Evolutionary conservation across 2,329 filamentous ascomycete species (phyloP).

Genomic region (Trichoderma sp.): DNA sequence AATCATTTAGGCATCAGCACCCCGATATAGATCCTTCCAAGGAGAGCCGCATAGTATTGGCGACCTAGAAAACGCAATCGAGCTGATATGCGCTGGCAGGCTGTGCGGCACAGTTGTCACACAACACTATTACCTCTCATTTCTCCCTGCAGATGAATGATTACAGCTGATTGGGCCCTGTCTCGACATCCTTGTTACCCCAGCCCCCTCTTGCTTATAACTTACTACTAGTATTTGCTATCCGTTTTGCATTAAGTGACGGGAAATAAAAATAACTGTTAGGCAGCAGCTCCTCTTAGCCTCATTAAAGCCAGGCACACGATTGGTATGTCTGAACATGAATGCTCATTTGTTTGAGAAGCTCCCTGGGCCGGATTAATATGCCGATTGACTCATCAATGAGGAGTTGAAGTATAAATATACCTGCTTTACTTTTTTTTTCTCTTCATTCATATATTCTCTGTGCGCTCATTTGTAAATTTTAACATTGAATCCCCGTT

Average conservation of each 20-base stretch:
- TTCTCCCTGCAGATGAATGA: neutral
- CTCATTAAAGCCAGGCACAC: neutral
- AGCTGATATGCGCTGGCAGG: neutral
- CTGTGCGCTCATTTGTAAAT: neutral
- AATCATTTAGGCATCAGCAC: neutral
- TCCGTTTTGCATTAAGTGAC: neutral
- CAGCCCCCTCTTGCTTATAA: neutral
- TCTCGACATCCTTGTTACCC: neutral
- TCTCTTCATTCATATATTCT: neutral
- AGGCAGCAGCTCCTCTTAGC: neutral
- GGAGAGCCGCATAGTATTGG: neutral
- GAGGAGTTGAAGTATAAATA: neutral
- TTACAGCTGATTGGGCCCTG: neutral
- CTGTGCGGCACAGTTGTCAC: neutral
- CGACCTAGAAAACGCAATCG: neutral
- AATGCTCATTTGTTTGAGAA: neutral
- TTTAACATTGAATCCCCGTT: neutral
- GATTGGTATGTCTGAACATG: neutral
- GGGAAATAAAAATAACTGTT: neutral
- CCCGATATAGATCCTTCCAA: neutral
- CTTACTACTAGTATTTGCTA: neutral
- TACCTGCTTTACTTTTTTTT: neutral
- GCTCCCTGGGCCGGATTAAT: neutral
- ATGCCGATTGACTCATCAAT: neutral
- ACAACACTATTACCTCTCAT: neutral